Base-by-base conservation (phyloP, 2,329 filamentous ascomycete species). In the Scolecobasidium constrictum region DNA sequence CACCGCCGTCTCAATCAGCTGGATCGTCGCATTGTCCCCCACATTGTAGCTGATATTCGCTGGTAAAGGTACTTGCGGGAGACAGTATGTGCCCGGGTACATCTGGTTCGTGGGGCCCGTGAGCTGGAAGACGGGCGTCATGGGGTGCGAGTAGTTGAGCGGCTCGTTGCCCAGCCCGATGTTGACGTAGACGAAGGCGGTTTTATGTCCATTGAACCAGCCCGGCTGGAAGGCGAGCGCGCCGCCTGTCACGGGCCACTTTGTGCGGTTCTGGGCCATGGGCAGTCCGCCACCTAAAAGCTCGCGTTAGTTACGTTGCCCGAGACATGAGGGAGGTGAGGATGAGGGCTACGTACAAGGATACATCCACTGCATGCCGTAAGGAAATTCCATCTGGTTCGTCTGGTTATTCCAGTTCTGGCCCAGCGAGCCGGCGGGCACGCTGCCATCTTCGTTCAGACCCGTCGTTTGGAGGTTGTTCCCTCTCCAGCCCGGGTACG, bases 321-420 rank as follows among this genome's bases (percentile, higher is more conserved):
- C 12, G 17, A 6, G 9, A 13, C 5, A 11, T 12, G 6, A 13
- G 18, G 34, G 19, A 38, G 17, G 13, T 38, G 13, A 22, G 13
- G 37, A 11, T 11, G 12, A 20, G 22, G 17, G 18, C 6, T 6
- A 68, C 85, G 66, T 69, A 94, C 87, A 95, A 62, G 88, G 87
- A 68, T 94, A 94, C 60, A 81, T 78, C 87, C 87, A 95, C 67
- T 94, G 83, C 84, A 92, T 90, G 64, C 87, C 88, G 52, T 84
- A 94, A 2, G 87, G 87, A 52, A 77, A 92, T 1, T 64, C 56
- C 15, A 58, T 54, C 13, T 67, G 65, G 17, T 63, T 65, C 42
- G 45, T 45, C 26, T 71, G 71, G 26, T 58, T 53, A 15, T 58
- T 54, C 26, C 56, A 59, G 43, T 61, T 65, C 20, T 64, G 66